Evolutionary conservation across 192 early-diverging fungal genomes (phyloP), one percentile per base, ranked within the genome.

Genomic region (Podila epicladia): DNA sequence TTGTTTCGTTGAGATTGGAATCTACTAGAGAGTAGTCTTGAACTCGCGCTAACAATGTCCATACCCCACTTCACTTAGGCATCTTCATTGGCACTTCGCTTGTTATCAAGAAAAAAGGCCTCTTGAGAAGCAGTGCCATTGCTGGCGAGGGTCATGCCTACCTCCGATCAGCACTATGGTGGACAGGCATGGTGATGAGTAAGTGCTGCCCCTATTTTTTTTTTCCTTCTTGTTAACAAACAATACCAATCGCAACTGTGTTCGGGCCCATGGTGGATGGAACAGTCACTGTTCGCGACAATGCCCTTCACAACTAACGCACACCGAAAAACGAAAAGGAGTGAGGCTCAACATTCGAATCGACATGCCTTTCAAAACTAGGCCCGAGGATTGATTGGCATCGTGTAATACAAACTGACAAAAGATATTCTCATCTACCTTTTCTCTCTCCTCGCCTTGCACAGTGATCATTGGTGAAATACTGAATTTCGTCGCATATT

Each of bases 401-500:
- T 45, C 41, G 41, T 0, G 13, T 3, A 45, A 45, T 45, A 45
- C 15, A 17, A 45, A 45, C 41, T 45, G 41, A 45, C 41, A 41
- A 8, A 8, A n/a, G 41, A 49, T 55, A 55, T 24, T 55, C n/a
- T 9, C 53, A 7, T 24, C 19, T 17, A 31, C 20, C 66, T 15
- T 4, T 65, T 24, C 15, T 62, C 13, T 1, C 22, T 53, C 51
- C 22, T 55, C 53, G 20, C 53, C 26, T 66, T 17, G 5, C 8
- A 12, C 41, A 95, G 94, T 99, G 97, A 92, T 94, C 22, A 73
- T 97, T 57, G 97, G 97, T 28, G 97, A 99, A 86, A 83, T 94
- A 58, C 94, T 94, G 66, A 99, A 99, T 85, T 97, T 99, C 88
- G 87, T 94, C 3, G 97, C 97, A n/a, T 99, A 99, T 75, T 92